Conservation (phyloP, 2,329 filamentous ascomycete genomes). For the Eutypa lata region DNA sequence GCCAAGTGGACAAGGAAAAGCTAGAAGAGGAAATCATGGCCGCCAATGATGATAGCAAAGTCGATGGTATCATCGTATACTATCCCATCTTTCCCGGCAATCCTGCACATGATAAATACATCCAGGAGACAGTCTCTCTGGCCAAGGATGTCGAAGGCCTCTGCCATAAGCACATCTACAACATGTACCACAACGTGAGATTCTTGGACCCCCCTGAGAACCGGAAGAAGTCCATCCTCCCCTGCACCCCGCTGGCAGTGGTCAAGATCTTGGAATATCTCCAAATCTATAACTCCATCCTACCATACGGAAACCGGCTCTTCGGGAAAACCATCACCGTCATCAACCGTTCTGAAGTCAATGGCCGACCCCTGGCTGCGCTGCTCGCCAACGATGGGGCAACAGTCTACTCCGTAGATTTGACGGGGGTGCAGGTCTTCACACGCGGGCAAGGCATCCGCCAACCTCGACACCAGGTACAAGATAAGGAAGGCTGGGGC, state of each 20-base stretch:
- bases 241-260: slow-evolving; percentile 91
- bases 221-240: slow-evolving; percentile 84
- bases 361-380: slow-evolving; percentile 87
- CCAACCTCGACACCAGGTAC: slow-evolving; percentile 80
- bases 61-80: slow-evolving; percentile 95
- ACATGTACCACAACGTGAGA: slow-evolving; percentile 99
- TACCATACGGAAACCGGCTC: slow-evolving; percentile 87
- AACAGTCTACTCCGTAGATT: slow-evolving; percentile 89
- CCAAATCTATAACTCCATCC: slow-evolving; percentile 92
- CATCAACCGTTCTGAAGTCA: slow-evolving; percentile 94
- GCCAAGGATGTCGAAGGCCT: slow-evolving; percentile 95
- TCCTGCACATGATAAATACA: slow-evolving; percentile 84
- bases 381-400: slow-evolving; percentile 95
- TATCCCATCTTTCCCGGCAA: slow-evolving; percentile 88
- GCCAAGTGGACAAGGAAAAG: slow-evolving; percentile 77
- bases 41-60: slow-evolving; percentile 73
- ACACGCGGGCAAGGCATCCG: slow-evolving; percentile 84
- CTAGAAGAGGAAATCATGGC: slow-evolving; percentile 85
- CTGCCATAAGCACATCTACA: slow-evolving; percentile 90
- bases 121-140: slow-evolving; percentile 89
- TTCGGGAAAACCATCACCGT: slow-evolving; percentile 94
- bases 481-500: slow-evolving; percentile 75
- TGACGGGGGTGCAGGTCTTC: slow-evolving; percentile 89
- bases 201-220: slow-evolving; percentile 80
- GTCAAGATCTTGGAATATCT: slow-evolving; percentile 97